Conservation (phyloP, 2,329 filamentous ascomycete genomes). For the Sporothrix protearum region DNA sequence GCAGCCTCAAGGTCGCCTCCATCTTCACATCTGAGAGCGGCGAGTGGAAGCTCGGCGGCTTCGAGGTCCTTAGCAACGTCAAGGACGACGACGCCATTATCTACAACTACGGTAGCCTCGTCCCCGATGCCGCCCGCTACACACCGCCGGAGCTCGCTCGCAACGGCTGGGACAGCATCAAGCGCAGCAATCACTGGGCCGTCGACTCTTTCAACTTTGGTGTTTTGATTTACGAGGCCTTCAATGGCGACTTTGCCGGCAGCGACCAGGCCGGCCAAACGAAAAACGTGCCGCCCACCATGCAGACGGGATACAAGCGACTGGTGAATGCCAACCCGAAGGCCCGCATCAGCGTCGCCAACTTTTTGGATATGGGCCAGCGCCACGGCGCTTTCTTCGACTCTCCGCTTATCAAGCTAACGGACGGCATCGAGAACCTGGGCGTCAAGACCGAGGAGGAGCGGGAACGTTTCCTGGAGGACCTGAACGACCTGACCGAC, state of each 20-base stretch:
- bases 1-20: constrained; percentile 77
- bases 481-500: constrained; percentile 80
- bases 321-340: constrained; percentile 88
- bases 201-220: constrained; percentile 87
- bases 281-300: constrained; percentile 77
- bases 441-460: constrained; percentile 83
- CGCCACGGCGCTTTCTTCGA: constrained; percentile 85
- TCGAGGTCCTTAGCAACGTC: constrained; percentile 89
- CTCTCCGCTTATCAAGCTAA: constrained; percentile 84
- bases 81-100: constrained; percentile 95
- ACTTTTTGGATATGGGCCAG: constrained; percentile 86
- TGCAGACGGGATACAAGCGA: constrained; percentile 89
- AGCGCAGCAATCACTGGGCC: constrained; percentile 73
- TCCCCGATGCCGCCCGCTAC: constrained; percentile 81
- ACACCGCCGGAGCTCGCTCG: constrained; percentile 82
- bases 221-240: constrained; percentile 80
- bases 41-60: constrained; percentile 94
- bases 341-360: constrained; percentile 73
- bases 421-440: constrained; percentile 87
- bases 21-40: constrained; percentile 93
- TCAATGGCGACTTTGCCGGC: constrained; percentile 77
- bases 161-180: constrained; percentile 87
- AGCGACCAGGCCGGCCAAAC: constrained; percentile 79
- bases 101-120: constrained; percentile 84
- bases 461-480: constrained; percentile 79